Percentiles rank a stretch among this genome's conserved stretches.
Evolutionary conservation across 306 rosid genomes (phyloP).

Genomic region (Prunus mira): DNA sequence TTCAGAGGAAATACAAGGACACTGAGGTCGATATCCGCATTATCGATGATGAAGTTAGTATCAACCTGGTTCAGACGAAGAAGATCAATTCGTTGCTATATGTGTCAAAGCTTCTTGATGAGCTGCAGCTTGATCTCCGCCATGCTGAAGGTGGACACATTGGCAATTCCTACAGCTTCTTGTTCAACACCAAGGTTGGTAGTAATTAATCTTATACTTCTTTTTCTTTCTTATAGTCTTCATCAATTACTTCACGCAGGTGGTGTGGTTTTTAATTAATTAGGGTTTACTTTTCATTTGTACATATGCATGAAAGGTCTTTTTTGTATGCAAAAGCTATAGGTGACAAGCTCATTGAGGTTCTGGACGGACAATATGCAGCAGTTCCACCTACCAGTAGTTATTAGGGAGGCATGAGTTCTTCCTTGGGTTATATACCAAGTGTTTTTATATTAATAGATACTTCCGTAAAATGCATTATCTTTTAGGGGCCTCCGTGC

Average conservation of each 20-base stretch:
- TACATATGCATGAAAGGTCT: constrained; percentile 29
- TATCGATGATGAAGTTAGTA: too few relatives aligned
- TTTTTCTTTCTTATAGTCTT: background rate
- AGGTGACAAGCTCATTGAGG: constrained; percentile 30
- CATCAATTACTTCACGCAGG: background rate
- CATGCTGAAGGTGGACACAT: too few relatives aligned
- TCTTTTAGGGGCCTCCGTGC: too few relatives aligned
- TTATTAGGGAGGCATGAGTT: constrained; percentile 6
- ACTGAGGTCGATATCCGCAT: too few relatives aligned
- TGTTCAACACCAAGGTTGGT: constrained; percentile 73
- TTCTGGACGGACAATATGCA: constrained; percentile 25
- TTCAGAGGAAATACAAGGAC: too few relatives aligned
- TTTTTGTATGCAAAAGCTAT: constrained; percentile 34
- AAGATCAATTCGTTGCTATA: too few relatives aligned
- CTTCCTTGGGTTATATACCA: background rate
- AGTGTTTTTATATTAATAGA: background rate
- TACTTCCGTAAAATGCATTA: too few relatives aligned
- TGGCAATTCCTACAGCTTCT: too few relatives aligned
- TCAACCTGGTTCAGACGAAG: too few relatives aligned
- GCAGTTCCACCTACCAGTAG: constrained; percentile 5
- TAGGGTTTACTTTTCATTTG: background rate
- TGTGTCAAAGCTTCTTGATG: too few relatives aligned
- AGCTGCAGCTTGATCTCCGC: too few relatives aligned
- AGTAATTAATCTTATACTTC: background rate
- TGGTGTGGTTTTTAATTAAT: background rate